These are phyloP conservation scores for Clarireedia homoeocarpa DNA, from an alignment of 2,329 filamentous ascomycete genomes.

Conservation along the genomic window DNA sequence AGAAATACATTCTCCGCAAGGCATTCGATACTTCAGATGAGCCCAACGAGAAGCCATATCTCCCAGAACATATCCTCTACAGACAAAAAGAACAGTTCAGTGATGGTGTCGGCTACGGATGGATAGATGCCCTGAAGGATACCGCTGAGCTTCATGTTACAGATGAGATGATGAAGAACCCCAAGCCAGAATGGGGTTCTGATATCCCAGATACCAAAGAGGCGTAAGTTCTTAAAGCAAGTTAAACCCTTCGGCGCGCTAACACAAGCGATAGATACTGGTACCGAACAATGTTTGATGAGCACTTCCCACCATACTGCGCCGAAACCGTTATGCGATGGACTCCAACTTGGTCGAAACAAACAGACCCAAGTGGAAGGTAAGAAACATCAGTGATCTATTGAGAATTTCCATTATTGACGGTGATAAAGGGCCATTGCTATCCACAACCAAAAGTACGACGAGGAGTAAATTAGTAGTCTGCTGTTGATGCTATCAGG, in stretches of 20 bases:
- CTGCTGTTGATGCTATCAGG: not conserved
- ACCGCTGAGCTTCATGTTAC: conserved; percentile 82
- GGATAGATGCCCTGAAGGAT: conserved; percentile 97
- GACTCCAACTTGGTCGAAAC: conserved; percentile 95
- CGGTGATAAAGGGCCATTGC: conserved; percentile 57
- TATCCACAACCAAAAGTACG: conserved; percentile 69
- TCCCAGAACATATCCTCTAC: conserved; percentile 95
- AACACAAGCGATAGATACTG: conserved; percentile 57
- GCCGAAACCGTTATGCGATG: conserved; percentile 92
- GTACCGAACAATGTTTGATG: conserved; percentile 98
- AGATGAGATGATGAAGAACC: conserved; percentile 98
- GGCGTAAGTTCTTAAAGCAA: conserved; percentile 51
- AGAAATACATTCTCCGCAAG: conserved; percentile 97
- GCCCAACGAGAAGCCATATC: conserved; percentile 71
- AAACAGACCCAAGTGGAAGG: conserved; percentile 83
- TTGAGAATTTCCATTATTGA: conserved; percentile 6
- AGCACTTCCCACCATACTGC: conserved; percentile 91
- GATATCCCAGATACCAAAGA: conserved; percentile 97
- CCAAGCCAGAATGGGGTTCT: conserved; percentile 88
- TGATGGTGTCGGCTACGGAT: conserved; percentile 96
- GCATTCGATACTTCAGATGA: conserved; percentile 92
- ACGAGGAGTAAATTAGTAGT: conserved; percentile 29
- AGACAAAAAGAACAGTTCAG: conserved; percentile 99
- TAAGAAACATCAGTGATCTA: conserved; percentile 10
- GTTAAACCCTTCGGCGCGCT: not conserved